A percentile compares a stretch with the other conserved stretches of the same genome.
Evolutionary conservation across 2,329 filamentous ascomycete species (phyloP).

Genomic region (Zymoseptoria tritici): DNA sequence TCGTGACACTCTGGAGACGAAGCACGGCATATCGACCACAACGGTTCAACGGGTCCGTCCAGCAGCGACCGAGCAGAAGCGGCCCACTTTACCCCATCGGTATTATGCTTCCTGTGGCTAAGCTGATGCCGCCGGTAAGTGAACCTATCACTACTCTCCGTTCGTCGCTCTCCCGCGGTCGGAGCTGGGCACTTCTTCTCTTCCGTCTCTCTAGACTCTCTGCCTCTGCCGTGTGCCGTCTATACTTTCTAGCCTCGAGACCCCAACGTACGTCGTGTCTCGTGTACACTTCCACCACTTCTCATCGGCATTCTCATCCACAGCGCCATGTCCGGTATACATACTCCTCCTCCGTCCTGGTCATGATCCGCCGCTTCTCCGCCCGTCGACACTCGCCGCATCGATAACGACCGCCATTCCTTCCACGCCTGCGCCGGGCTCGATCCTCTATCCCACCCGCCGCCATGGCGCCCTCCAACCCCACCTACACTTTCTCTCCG

Average conservation of each 20-base stretch:
- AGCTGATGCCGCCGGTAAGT: background rate
- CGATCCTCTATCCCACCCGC: background rate
- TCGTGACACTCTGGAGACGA: background rate
- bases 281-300: background rate
- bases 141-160: background rate
- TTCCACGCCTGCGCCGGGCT: background rate
- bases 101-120: background rate
- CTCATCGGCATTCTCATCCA: background rate
- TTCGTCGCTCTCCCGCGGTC: background rate
- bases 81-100: background rate
- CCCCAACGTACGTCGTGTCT: background rate
- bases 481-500: slow-evolving; percentile 11
- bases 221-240: background rate
- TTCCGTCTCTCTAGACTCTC: background rate
- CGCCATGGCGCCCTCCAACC: slow-evolving; percentile 2
- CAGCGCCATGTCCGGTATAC: background rate
- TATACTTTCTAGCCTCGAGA: background rate
- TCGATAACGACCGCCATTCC: background rate
- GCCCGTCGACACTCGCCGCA: background rate
- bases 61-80: background rate
- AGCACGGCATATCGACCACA: background rate
- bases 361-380: background rate
- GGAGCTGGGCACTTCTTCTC: background rate
- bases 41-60: background rate
- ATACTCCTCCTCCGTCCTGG: background rate